phyloP scores from a whole-genome alignment of 2,329 filamentous ascomycete species.

The Colletotrichum somersetense region DNA sequence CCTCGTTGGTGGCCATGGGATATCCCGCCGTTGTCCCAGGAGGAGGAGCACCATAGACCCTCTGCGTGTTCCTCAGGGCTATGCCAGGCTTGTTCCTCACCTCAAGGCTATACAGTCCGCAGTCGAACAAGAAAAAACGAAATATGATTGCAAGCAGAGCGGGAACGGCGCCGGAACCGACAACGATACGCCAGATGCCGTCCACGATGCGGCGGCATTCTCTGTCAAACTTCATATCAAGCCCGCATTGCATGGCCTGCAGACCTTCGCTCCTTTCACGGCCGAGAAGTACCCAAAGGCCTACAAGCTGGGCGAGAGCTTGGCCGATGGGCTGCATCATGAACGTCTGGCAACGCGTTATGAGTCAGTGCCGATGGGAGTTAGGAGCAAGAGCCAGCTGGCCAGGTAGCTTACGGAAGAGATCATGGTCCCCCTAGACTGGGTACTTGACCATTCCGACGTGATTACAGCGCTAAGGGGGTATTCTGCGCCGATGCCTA shows the following conservation, averaged over 20 bases:
- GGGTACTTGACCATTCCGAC: conserved; percentile 73
- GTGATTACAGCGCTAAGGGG: conserved; percentile 76
- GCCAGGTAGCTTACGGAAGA: conserved; percentile 62
- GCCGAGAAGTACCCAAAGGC: conserved; percentile 65
- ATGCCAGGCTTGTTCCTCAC: conserved; percentile 72
- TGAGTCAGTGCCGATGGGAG: not conserved
- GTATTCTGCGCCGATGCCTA: conserved; percentile 72
- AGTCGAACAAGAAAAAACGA: conserved; percentile 75
- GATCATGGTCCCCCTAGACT: conserved; percentile 76
- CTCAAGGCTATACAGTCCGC: conserved; percentile 74
- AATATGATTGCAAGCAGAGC: conserved; percentile 74
- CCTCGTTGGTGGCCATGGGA: conserved; percentile 47
- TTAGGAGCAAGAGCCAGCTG: not conserved
- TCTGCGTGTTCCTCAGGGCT: conserved; percentile 70
- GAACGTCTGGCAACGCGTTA: conserved; percentile 54
- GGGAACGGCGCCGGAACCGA: conserved; percentile 74
- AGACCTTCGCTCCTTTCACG: conserved; percentile 57
- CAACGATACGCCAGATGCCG: conserved; percentile 75
- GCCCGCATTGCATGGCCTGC: conserved; percentile 61
- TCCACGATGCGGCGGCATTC: conserved; percentile 65
- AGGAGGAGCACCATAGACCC: conserved; percentile 64
- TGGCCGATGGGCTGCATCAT: conserved; percentile 78
- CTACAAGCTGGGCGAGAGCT: conserved; percentile 73
- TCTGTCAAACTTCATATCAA: conserved; percentile 58
- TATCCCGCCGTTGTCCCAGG: conserved; percentile 44